Base-by-base conservation (phyloP, 768 basidiomycete genomes). In the Omphalotus guepiniiformis region DNA sequence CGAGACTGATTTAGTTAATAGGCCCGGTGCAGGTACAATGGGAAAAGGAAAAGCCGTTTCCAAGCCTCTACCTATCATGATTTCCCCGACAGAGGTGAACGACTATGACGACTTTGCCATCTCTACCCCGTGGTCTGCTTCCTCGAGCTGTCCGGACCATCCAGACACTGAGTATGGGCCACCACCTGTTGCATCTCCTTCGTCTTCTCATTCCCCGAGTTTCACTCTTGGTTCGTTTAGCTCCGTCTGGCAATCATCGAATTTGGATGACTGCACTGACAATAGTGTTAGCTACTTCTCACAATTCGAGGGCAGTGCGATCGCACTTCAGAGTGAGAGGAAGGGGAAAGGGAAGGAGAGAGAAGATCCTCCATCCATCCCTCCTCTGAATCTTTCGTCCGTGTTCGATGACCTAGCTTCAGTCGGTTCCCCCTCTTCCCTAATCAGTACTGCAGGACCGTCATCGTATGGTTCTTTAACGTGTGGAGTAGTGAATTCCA, bases 341-440 rank as follows among this genome's bases (percentile, higher is more conserved):
- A 77, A 78, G 58, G 76, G 74, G 23, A 88, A 84, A 66, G 80
- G 74, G 56, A 85, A 76, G 64, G 82, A 71, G 44, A 64, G 59
- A 55, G 67, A 71, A 58, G 49, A 59, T 27, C 77, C 83, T 38
- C 81, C 85, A 49, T 70, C 71, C 59, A 72, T 87, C 51, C 83
- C 86, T 50, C 83, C 85, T 52, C 69, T 87, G 49, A 66, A 73
- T 26, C 81, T 89, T 57, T 70, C 78, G 42, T 69, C 78, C 25
- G 67, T 83, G n/a, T n/a, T n/a, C n/a, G n/a, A n/a, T n/a, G n/a
- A n/a, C n/a, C n/a, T n/a, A n/a, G n/a, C n/a, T n/a, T n/a, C n/a
- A n/a, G n/a, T n/a, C n/a, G n/a, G n/a, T n/a, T n/a, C n/a, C n/a
- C n/a, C n/a, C n/a, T n/a, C n/a, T n/a, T n/a, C n/a, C n/a, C n/a